phyloP scores from a whole-genome alignment of 75 land plant genomes.

The Pinus taeda region DNA sequence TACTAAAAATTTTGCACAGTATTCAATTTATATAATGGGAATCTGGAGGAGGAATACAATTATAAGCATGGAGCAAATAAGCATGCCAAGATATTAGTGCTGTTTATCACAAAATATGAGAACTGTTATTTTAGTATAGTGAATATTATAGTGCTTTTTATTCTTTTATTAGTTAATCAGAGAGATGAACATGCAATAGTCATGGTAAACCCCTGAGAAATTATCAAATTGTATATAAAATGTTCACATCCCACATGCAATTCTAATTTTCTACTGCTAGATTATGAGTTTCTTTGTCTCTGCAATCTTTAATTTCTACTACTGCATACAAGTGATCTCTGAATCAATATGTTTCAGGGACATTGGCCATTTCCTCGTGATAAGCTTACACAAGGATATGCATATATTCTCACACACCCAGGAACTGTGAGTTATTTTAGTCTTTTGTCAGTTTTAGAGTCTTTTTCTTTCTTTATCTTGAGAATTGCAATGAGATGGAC shows the following conservation, averaged over 20 bases:
- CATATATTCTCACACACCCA: conserved; percentile 83
- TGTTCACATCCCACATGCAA: neutral
- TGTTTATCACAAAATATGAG: neutral
- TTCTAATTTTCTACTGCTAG: neutral
- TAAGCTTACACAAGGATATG: conserved; percentile 80
- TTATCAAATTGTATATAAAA: neutral
- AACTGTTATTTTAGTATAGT: neutral
- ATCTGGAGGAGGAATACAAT: neutral
- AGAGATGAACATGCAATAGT: neutral
- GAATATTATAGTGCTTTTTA: neutral
- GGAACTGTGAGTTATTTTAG: conserved; percentile 59
- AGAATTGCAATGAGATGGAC: neutral
- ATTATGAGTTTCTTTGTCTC: neutral
- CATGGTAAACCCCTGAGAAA: neutral
- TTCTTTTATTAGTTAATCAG: neutral
- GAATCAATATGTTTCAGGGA: conserved; percentile 40
- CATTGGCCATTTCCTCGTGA: conserved; percentile 89
- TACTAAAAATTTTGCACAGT: neutral
- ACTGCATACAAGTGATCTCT: neutral
- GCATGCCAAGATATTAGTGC: neutral
- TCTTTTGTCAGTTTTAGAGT: neutral
- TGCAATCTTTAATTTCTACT: neutral
- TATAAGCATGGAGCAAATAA: neutral
- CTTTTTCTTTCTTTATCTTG: neutral
- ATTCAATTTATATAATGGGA: neutral